A percentile compares a stretch with the other conserved stretches of the same genome.
phyloP scores from a whole-genome alignment of 179 eudicot species.

The Beta corolliflora region DNA sequence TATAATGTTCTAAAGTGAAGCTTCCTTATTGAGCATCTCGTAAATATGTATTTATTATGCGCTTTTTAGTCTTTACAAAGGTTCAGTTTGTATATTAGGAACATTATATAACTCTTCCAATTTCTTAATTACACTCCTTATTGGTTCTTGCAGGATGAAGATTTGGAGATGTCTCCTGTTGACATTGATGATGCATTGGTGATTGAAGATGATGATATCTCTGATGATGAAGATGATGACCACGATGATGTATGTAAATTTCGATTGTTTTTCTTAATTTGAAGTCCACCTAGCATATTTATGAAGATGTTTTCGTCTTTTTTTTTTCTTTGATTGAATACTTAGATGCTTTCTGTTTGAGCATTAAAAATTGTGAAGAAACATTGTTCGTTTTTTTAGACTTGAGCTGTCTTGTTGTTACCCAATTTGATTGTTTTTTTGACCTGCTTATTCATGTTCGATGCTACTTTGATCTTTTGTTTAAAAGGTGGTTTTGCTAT shows the following conservation, averaged over 20 bases:
- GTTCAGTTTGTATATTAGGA: neutral
- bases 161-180: slow-evolving; percentile 78
- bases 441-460: neutral
- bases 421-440: neutral
- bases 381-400: neutral
- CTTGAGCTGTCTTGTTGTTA: neutral
- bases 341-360: neutral
- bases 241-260: slow-evolving; percentile 76
- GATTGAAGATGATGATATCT: slow-evolving; percentile 94
- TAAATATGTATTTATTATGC: neutral
- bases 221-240: slow-evolving; percentile 96
- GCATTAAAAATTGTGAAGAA: too few relatives aligned
- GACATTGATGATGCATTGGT: slow-evolving; percentile 94
- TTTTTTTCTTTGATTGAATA: neutral
- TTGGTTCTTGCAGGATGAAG: slow-evolving; percentile 73
- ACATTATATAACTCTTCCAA: neutral
- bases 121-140: neutral
- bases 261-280: neutral
- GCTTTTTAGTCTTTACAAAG: neutral
- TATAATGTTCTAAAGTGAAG: neutral
- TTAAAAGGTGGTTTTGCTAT: slow-evolving; percentile 8
- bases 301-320: neutral
- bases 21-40: neutral
- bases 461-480: neutral
- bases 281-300: neutral